Conservation (phyloP, 2,329 filamentous ascomycete species). For the Samsoniella hepiali region DNA sequence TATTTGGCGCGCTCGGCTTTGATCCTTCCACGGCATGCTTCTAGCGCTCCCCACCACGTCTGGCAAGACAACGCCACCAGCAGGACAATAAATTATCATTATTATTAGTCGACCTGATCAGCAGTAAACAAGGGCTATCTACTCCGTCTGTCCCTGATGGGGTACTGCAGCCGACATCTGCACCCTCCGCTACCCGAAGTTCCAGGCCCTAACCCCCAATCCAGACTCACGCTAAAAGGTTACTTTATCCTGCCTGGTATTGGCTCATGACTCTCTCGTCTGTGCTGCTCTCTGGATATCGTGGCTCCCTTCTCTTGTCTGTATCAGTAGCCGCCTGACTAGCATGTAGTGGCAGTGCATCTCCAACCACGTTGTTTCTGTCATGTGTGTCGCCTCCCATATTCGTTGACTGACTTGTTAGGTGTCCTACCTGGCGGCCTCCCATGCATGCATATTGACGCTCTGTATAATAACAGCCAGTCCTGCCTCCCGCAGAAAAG, state of each 20-base stretch:
- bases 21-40: background rate
- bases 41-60: background rate
- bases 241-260: background rate
- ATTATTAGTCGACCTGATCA: background rate
- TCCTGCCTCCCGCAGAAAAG: too few species aligned
- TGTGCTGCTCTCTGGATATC: background rate
- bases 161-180: background rate
- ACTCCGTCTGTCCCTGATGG: background rate
- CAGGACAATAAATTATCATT: background rate
- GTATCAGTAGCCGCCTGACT: background rate
- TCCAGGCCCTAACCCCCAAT: background rate
- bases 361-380: background rate
- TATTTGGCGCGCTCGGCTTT: conserved; percentile 2
- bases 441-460: background rate
- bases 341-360: conserved; percentile 4
- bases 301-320: background rate
- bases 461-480: background rate
- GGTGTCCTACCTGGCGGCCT: background rate
- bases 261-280: background rate
- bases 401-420: too few species aligned
- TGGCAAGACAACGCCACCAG: background rate
- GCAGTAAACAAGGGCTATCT: background rate
- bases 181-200: background rate
- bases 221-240: background rate
- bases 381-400: background rate